Evolutionary conservation across 148 eudicot species (phyloP), one percentile per base, ranked within the genome.

Genomic region (Rhododendron simsii): DNA sequence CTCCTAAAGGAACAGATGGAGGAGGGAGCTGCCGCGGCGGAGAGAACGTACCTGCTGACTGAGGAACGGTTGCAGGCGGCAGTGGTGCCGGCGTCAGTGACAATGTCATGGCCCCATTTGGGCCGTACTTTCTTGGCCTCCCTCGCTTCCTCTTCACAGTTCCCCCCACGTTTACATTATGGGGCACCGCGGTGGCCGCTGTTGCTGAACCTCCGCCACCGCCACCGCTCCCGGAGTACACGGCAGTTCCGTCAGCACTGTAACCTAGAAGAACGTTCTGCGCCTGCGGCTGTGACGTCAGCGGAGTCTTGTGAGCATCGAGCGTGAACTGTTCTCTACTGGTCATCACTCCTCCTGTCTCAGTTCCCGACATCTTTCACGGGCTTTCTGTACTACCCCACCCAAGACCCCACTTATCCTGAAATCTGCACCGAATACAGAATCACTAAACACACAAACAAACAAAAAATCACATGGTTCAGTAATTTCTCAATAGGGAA

Each of bases 41-140:
- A 23, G 90, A 45, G 39, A 83, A 83, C n/a, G 51, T 5, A 39
- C 83, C 86, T 35, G 81, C 13, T 33, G 76, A 76, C 82, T 81
- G 78, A 83, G 83, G 53, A 20, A 71, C 79, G 23, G 81, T 30
- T 2, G 71, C 83, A 37, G 84, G 78, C 10, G 85, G 47, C 15
- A 71, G 79, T 0, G 80, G 35, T 28, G 44, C 44, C 7, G 73
- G 73, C 15, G 87, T 63, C 45, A 88, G 53, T 48, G 82, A 26
- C 76, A 86, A 48, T 44, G 92, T 80, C 86, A 91, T 83, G 78
- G 84, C 26, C 12, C 92, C 92, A 86, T 92, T 93, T 7, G 92
- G 87, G 3, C 85, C 91, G 65, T 92, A 92, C 89, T 91, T 92
- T 85, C 94, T 81, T 2, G 94, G 94, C 86, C 94, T 87, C 57